These are phyloP conservation scores for Penicillium sp. DNA, from an alignment of 2,329 filamentous ascomycete genomes.

Conservation along the genomic window DNA sequence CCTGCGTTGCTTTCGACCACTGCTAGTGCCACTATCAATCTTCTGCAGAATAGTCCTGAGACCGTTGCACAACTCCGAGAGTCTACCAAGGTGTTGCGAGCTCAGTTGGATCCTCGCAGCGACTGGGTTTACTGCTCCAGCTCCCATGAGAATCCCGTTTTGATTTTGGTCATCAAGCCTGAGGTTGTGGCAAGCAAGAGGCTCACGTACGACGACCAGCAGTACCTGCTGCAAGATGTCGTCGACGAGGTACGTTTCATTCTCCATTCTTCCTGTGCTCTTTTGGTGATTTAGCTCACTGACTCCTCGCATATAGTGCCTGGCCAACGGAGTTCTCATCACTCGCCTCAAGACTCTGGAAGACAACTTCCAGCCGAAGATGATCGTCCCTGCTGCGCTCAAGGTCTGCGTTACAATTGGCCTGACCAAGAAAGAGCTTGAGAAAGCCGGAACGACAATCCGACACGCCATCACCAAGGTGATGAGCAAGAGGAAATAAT, in stretches of 20 bases:
- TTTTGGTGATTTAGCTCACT: too few relatives aligned
- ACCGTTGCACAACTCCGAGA: conserved; percentile 76
- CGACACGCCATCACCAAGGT: conserved; percentile 93
- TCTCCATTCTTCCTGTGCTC: too few relatives aligned
- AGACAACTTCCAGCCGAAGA: conserved; percentile 62
- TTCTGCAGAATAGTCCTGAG: conserved; percentile 84
- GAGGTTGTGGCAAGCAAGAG: conserved; percentile 72
- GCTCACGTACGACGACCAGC: conserved; percentile 72
- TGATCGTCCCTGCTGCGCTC: conserved; percentile 71
- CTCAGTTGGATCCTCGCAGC: conserved; percentile 84
- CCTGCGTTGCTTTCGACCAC: conserved; percentile 95
- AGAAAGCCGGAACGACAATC: conserved; percentile 85
- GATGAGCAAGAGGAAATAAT: conserved; percentile 58
- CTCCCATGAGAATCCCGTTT: conserved; percentile 76
- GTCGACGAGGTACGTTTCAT: conserved; percentile 95
- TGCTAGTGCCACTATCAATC: conserved; percentile 80
- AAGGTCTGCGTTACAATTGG: conserved; percentile 89
- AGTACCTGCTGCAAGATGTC: conserved; percentile 78
- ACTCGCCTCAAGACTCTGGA: conserved; percentile 80
- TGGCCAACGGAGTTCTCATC: conserved; percentile 85
- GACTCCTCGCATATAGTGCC: too few relatives aligned
- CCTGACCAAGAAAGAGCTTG: conserved; percentile 88
- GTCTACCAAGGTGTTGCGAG: conserved; percentile 79
- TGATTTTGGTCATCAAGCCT: conserved; percentile 78
- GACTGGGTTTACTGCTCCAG: conserved; percentile 89